phyloP scores from a whole-genome alignment of 257 asterid species.

The Plantago elongata region DNA sequence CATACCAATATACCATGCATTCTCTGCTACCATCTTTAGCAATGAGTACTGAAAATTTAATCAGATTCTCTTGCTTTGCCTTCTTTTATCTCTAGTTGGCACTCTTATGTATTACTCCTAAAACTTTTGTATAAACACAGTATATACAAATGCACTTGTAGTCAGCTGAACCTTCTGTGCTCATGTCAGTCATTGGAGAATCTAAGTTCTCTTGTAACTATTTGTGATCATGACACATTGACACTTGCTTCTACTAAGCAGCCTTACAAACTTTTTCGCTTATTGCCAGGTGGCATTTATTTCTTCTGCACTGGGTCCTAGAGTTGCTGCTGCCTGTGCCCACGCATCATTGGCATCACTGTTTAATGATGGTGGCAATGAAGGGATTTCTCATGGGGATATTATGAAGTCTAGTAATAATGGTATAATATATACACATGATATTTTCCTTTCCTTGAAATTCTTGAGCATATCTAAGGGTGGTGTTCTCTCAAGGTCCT shows the following conservation, averaged over 20 bases:
- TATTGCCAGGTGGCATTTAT: slow-evolving; percentile 73
- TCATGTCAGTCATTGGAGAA: slow-evolving; percentile 6
- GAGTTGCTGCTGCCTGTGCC: slow-evolving; percentile 99
- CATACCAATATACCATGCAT: not conserved
- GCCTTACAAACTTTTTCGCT: not conserved
- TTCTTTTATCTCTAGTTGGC: slow-evolving; percentile 2
- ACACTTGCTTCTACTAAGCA: not conserved
- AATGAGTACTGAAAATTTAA: not conserved
- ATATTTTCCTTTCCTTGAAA: no score
- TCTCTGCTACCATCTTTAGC: not conserved
- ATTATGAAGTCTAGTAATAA: slow-evolving; percentile 32
- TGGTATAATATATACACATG: slow-evolving; percentile 23
- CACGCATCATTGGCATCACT: slow-evolving; percentile 77
- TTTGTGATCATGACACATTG: no score
- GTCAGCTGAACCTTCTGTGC: slow-evolving; percentile 7
- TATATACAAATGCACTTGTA: not conserved
- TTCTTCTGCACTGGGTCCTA: slow-evolving; percentile 89
- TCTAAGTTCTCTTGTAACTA: slow-evolving; percentile 2
- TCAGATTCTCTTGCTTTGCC: slow-evolving; percentile 1
- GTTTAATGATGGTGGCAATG: slow-evolving; percentile 39
- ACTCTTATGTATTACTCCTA: not conserved
- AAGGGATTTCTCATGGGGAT: slow-evolving; percentile 45
- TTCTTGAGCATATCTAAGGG: no score
- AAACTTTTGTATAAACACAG: slow-evolving; percentile 1
- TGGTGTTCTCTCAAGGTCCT: slow-evolving; percentile 39